A percentile compares a stretch with the other conserved stretches of the same genome.
Evolutionary conservation across 176 grass and related monocot genomes (phyloP).

Genomic region (Pharus latifolius): DNA sequence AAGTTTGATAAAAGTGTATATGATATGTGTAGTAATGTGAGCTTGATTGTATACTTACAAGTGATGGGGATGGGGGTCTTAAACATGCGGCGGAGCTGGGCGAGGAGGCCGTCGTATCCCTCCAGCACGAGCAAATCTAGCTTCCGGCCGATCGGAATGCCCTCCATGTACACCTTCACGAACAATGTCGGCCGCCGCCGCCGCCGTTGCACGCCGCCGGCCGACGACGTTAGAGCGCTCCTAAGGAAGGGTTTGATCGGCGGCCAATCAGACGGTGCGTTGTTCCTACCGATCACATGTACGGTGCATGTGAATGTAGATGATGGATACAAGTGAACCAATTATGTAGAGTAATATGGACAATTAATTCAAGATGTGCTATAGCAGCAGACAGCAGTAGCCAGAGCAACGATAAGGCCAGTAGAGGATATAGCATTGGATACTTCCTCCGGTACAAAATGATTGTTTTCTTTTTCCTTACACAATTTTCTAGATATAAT

Average conservation of each 20-base stretch:
- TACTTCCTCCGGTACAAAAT: too few species aligned
- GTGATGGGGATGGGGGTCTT: slow-evolving; percentile 34
- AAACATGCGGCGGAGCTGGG: slow-evolving; percentile 53
- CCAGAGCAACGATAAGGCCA: too few species aligned
- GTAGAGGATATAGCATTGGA: too few species aligned
- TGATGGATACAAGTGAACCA: slow-evolving; percentile 14
- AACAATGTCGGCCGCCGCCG: slow-evolving; percentile 11
- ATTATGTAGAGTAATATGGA: slow-evolving; percentile 9
- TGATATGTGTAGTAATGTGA: neutral
- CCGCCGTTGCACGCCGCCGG: neutral
- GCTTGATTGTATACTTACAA: slow-evolving; percentile 28
- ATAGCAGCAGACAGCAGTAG: too few species aligned
- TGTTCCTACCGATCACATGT: slow-evolving; percentile 14
- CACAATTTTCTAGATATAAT: too few species aligned
- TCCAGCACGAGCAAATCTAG: slow-evolving; percentile 40
- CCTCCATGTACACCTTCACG: slow-evolving; percentile 78
- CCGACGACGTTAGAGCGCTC: slow-evolving; percentile 26
- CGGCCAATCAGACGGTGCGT: slow-evolving; percentile 29
- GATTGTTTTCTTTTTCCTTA: too few species aligned
- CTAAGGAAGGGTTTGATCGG: slow-evolving; percentile 63
- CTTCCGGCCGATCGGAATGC: slow-evolving; percentile 60
- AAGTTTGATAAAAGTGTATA: too few species aligned
- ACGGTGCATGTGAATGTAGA: slow-evolving; percentile 17
- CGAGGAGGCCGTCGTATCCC: slow-evolving; percentile 41
- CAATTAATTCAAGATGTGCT: slow-evolving; percentile 1